phyloP scores from a whole-genome alignment of 129 eudicot genomes.

The Gnaphalium uliginosum region DNA sequence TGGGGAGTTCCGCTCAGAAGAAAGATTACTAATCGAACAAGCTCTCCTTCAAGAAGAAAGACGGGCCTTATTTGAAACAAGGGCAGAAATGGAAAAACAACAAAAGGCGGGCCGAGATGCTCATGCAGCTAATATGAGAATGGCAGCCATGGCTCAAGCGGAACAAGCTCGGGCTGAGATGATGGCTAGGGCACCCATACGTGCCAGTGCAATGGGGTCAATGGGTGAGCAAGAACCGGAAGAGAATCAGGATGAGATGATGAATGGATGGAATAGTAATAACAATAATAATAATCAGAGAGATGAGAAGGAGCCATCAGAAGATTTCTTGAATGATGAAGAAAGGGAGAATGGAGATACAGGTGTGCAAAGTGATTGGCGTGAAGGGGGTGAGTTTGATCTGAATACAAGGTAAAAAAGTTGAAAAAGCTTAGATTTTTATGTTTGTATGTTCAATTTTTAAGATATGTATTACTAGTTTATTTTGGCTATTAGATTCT shows the following conservation, averaged over 20 bases:
- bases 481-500: constrained; percentile 16
- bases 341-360: constrained; percentile 76
- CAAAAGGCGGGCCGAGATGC: constrained; percentile 77
- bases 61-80: constrained; percentile 49
- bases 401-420: constrained; percentile 57
- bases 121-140: constrained; percentile 39
- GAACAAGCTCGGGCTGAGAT: constrained; percentile 43
- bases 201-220: constrained; percentile 39
- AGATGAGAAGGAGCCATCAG: constrained; percentile 45
- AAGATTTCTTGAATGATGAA: constrained; percentile 45
- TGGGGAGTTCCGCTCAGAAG: constrained; percentile 43
- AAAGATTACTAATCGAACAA: constrained; percentile 38
- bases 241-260: constrained; percentile 39
- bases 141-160: constrained; percentile 42
- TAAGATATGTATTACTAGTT: constrained; percentile 15
- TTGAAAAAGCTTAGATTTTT: neutral
- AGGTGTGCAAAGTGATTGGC: constrained; percentile 67
- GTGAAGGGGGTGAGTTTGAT: constrained; percentile 82
- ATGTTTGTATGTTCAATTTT: constrained; percentile 23
- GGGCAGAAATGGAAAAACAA: constrained; percentile 76
- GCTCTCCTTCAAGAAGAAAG: constrained; percentile 72
- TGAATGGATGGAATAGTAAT: constrained; percentile 38
- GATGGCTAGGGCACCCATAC: constrained; percentile 42
- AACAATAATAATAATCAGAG: constrained; percentile 38
- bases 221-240: constrained; percentile 39